Evolutionary conservation across 2,329 filamentous ascomycete genomes (phyloP), one percentile per base, ranked within the genome.

Genomic region (Claviceps pazoutovae): DNA sequence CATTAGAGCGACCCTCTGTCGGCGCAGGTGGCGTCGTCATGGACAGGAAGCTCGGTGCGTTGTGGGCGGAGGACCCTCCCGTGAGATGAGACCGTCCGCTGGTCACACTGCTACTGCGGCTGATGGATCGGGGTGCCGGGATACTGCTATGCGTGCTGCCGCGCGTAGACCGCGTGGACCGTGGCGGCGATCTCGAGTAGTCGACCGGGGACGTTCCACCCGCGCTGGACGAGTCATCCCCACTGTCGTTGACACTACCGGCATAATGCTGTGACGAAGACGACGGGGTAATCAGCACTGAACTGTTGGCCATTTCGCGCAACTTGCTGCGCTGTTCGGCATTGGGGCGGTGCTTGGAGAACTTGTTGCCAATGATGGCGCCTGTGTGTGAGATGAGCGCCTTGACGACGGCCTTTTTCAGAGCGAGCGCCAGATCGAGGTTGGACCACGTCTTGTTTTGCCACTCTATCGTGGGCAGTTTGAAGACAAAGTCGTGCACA

Each of bases 391-490:
- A 93, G 61, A 98, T 94, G 46, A 98, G 76, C 0, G 93, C 91
- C 62, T 89, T 87, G 63, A 95, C 88, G 53, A 97, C 86, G 46
- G 95, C 90, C 64, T 90, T 94, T 71, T 98, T 97, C 51, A 98
- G 76, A 14, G 89, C 86, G 47, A 97, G 75, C 0, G 91, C 90
- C 9, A 98, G 79, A 62, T 98, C 93, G 6, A 98, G 78, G 65
- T 97, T 98, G 6, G 89, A 96, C 93, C 93, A 98, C 8, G 90
- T 97, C 74, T 98, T 98, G 75, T 98, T 98, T 56, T 88, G 82
- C 71, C 95, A 97, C 66, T 98, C 93, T 46, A 98, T 83, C 2
- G 86, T 85, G 3, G 93, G 93, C 69, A 98, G 80, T 37, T 88
- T 83, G 78, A 98, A 98, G 48, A 98, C 93, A 59, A 98, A 94